Evolutionary conservation across 2,329 filamentous ascomycete species (phyloP).

Genomic region (Daldinia sp.): DNA sequence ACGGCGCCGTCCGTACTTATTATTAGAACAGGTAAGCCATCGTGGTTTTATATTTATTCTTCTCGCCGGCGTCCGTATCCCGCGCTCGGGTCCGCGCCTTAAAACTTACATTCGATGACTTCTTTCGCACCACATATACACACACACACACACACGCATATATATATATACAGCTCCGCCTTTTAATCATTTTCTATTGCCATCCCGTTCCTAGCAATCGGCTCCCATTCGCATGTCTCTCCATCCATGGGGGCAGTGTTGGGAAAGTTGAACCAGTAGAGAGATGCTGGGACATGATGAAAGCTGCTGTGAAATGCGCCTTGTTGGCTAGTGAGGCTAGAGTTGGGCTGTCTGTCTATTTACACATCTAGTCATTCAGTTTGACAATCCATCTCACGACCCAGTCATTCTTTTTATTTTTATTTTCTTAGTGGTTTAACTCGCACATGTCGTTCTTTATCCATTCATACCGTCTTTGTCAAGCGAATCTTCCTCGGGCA

Average conservation of each 20-base stretch:
- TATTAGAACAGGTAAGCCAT: conserved; percentile 41
- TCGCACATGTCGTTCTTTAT: not conserved
- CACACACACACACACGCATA: not conserved
- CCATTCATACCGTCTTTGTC: conserved; percentile 8
- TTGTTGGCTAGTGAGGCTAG: conserved; percentile 24
- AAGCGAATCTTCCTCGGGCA: conserved; percentile 1
- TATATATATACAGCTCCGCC: too few species aligned
- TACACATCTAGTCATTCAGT: conserved; percentile 8
- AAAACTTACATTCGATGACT: not conserved
- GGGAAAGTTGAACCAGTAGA: conserved; percentile 16
- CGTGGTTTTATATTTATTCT: conserved; percentile 17
- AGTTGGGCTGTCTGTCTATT: conserved; percentile 17
- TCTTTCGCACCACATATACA: not conserved
- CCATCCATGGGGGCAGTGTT: conserved; percentile 7
- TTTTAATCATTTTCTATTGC: conserved; percentile 1
- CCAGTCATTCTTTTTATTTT: conserved; percentile 13
- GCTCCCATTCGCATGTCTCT: not conserved
- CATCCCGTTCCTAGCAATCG: conserved; percentile 1
- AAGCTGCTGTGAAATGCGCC: conserved; percentile 33
- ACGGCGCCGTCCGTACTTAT: conserved; percentile 27
- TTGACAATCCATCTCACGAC: conserved; percentile 18
- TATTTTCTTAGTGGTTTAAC: not conserved
- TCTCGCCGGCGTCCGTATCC: not conserved
- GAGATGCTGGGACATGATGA: conserved; percentile 23
- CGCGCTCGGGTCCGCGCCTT: not conserved